Conservation (phyloP, 2,329 filamentous ascomycete genomes). For the Aspergillus fructus region DNA sequence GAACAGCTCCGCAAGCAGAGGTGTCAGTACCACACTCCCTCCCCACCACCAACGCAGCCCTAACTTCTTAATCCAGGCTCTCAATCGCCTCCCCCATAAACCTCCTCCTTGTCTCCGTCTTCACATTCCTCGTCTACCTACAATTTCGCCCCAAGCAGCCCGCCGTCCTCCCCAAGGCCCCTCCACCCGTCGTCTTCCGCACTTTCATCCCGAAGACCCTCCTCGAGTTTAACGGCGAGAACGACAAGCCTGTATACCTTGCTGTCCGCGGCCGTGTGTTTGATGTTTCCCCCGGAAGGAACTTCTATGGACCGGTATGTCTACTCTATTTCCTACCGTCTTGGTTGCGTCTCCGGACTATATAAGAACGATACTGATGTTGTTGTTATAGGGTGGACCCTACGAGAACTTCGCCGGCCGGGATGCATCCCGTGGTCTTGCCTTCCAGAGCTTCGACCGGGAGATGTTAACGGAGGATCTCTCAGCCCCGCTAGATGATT, state of each 20-base stretch:
- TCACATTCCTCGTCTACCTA: constrained; percentile 57
- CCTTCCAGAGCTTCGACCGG: constrained; percentile 88
- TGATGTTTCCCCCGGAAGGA: constrained; percentile 80
- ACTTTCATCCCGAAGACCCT: constrained; percentile 82
- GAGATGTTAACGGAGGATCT: constrained; percentile 93
- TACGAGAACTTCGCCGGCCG: constrained; percentile 96
- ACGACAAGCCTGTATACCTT: constrained; percentile 75
- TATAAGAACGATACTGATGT: not conserved
- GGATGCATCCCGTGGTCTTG: constrained; percentile 84
- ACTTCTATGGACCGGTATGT: constrained; percentile 83
- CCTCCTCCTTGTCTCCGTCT: constrained; percentile 58
- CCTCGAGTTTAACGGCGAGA: constrained; percentile 78
- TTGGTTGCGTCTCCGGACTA: not conserved
- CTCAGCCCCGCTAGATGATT: constrained; percentile 74
- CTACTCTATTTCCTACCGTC: not conserved
- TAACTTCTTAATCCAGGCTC: constrained; percentile 40
- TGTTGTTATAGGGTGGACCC: constrained; percentile 63
- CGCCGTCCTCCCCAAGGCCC: constrained; percentile 53
- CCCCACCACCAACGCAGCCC: not conserved
- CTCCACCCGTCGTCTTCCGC: constrained; percentile 75
- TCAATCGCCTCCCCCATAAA: constrained; percentile 61
- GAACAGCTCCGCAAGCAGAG: constrained; percentile 32
- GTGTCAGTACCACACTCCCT: constrained; percentile 29
- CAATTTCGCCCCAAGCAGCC: constrained; percentile 57
- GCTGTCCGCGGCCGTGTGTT: constrained; percentile 90